Conservation (phyloP, 129 eudicot genomes). For the Flaveria bidentis region DNA sequence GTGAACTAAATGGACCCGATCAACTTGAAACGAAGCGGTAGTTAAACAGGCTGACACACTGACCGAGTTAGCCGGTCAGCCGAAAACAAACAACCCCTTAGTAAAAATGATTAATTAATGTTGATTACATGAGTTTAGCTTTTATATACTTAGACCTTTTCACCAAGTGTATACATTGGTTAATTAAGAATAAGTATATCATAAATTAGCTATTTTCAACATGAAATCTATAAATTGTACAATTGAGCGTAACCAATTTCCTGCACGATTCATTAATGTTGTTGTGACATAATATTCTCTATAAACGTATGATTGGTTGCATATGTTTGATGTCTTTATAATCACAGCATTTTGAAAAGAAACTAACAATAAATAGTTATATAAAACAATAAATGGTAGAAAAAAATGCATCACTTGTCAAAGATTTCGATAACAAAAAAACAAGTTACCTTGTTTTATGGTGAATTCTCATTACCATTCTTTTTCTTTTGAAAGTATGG, state of each 20-base stretch:
- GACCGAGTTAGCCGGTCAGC: no score
- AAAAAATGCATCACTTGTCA: conserved; percentile 24
- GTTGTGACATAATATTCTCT: neutral
- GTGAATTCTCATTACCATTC: conserved; percentile 21
- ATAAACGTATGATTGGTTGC: neutral
- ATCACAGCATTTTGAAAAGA: neutral
- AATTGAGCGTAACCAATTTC: neutral
- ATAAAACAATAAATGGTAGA: neutral
- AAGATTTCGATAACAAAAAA: conserved; percentile 38
- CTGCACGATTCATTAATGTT: neutral
- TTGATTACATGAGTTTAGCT: no score
- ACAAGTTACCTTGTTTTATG: conserved; percentile 43
- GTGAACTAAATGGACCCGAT: no score
- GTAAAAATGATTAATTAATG: no score
- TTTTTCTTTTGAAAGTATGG: conserved; percentile 27
- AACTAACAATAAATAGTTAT: neutral
- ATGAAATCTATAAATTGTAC: neutral
- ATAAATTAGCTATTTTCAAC: neutral
- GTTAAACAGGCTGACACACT: no score
- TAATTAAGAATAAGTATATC: no score
- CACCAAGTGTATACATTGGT: no score
- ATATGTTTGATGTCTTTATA: neutral
- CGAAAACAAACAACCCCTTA: no score
- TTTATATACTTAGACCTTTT: no score
- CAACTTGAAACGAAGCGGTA: no score